phyloP scores from a whole-genome alignment of 1,139 yeast genomes.

The Debaryomyces subglobosus region DNA sequence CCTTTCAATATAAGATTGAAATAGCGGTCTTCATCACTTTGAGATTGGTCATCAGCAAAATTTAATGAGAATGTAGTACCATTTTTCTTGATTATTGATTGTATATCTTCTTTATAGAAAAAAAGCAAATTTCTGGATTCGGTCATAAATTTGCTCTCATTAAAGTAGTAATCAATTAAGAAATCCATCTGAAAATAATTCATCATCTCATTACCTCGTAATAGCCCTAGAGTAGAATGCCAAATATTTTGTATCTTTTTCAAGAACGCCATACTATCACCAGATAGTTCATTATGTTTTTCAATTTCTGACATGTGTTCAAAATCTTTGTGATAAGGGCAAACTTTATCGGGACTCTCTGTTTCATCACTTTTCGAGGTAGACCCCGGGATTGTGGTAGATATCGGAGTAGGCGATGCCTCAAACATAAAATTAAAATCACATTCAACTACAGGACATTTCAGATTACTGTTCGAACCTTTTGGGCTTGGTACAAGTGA shows the following conservation, averaged over 20 bases:
- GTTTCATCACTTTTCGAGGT: background rate
- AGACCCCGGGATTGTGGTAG: background rate
- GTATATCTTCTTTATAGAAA: slow-evolving; percentile 33
- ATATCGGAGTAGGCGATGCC: slow-evolving; percentile 12
- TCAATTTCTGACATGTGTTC: background rate
- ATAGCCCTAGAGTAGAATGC: slow-evolving; percentile 25
- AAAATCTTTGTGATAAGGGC: slow-evolving; percentile 1
- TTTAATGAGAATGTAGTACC: slow-evolving; percentile 21
- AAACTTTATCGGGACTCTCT: background rate
- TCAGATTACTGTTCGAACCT: slow-evolving; percentile 15
- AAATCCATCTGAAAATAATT: slow-evolving; percentile 34
- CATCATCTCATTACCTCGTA: slow-evolving; percentile 27
- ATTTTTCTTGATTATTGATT: slow-evolving; percentile 19
- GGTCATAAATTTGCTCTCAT: slow-evolving; percentile 14
- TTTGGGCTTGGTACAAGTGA: slow-evolving; percentile 15
- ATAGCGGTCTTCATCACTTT: slow-evolving; percentile 18
- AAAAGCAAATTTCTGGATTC: slow-evolving; percentile 28
- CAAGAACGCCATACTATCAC: background rate
- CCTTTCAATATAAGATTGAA: slow-evolving; percentile 26
- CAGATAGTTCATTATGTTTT: background rate
- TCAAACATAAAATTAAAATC: slow-evolving; percentile 43
- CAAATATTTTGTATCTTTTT: slow-evolving; percentile 29
- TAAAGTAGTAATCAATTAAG: slow-evolving; percentile 37
- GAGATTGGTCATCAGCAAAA: slow-evolving; percentile 8
- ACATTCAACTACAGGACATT: slow-evolving; percentile 48